Evolutionary conservation across 164 flowering plant species (phyloP), one percentile per base, ranked within the genome.

Genomic region (Protea cynaroides): DNA sequence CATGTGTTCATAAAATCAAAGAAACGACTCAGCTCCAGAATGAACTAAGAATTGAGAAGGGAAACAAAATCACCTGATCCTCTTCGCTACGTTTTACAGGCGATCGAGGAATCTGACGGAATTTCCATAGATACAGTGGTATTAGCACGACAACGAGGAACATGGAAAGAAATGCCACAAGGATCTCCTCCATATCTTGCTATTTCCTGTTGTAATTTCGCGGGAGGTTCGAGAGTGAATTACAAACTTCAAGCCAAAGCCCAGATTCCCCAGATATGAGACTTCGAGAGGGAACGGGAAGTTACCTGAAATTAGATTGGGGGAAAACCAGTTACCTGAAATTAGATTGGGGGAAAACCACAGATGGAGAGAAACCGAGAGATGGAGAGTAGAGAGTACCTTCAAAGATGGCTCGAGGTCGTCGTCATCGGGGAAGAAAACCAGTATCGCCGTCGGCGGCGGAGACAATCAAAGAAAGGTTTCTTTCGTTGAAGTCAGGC

Each of bases 121-220:
- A 87, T 60, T 78, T 90, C 98, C 98, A 89, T 0, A 89, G 24
- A 69, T 76, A 90, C 0, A 94, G 78, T 6, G 98, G 92, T 69
- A 94, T 69, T 63, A 94, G 64, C 0, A 83, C 78, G 0, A 71
- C 10, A 9, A 85, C 57, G 2, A 93, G 80, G 57, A 90, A 70
- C 86, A 87, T 82, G 4, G 83, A 84, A 8, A 89, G 59, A 18
- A 87, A 29, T 8, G 75, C 81, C 4, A 78, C 84, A 1, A 93
- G 49, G 7, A 89, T 14, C 24, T 84, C 96, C 68, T 93, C 98
- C 97, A 93, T 88, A 43, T 70, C 68, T 68, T 44, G 25, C 54
- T 24, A 8, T 25, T 40, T 21, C n/a, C 11, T 2, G n/a, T 19
- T 49, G 18, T 19, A 49, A 49, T 15, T 15, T 49, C 52, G 0